A percentile compares a stretch with the other conserved stretches of the same genome.
Evolutionary conservation across 1,139 yeast genomes (phyloP).

Genomic region (Eremothecium sinecaudum): DNA sequence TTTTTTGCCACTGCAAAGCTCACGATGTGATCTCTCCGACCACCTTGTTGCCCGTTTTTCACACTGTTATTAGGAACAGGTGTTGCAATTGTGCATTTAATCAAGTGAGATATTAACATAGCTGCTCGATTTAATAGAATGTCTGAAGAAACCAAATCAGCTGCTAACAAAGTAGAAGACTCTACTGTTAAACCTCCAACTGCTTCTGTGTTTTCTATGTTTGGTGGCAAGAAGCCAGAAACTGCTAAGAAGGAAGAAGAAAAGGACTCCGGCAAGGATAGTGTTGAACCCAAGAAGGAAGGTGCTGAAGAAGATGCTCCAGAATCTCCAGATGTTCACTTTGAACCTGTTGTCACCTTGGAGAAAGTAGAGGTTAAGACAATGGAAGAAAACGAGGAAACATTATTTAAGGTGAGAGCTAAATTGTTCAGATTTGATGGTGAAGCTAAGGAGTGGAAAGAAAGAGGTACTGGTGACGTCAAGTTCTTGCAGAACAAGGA

Average conservation of each 20-base stretch:
- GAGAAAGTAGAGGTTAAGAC: conserved; percentile 96
- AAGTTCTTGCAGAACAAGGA: conserved; percentile 82
- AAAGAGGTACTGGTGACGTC: conserved; percentile 98
- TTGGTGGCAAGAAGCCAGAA: conserved; percentile 66
- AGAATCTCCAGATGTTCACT: conserved; percentile 90
- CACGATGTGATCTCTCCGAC: no score
- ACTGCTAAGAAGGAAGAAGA: conserved; percentile 42
- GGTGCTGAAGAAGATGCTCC: conserved; percentile 53
- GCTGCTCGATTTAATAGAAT: no score
- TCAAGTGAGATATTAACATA: no score
- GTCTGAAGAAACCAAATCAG: conserved; percentile 27
- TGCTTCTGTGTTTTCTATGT: conserved; percentile 78
- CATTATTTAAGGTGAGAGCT: conserved; percentile 80
- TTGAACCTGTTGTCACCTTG: conserved; percentile 89
- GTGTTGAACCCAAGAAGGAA: conserved; percentile 30
- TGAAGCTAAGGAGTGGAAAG: conserved; percentile 93
- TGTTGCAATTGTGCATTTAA: no score
- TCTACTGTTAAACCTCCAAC: conserved; percentile 43
- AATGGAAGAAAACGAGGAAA: conserved; percentile 93
- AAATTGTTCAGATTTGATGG: conserved; percentile 84
- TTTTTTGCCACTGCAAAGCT: no score
- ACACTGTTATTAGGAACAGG: no score
- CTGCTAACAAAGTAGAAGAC: conserved; percentile 13
- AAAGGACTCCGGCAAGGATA: conserved; percentile 26
- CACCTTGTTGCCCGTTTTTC: no score